Evolutionary conservation across 1,284 basidiomycete genomes (phyloP).

Genomic region (Marasmius oreades): DNA sequence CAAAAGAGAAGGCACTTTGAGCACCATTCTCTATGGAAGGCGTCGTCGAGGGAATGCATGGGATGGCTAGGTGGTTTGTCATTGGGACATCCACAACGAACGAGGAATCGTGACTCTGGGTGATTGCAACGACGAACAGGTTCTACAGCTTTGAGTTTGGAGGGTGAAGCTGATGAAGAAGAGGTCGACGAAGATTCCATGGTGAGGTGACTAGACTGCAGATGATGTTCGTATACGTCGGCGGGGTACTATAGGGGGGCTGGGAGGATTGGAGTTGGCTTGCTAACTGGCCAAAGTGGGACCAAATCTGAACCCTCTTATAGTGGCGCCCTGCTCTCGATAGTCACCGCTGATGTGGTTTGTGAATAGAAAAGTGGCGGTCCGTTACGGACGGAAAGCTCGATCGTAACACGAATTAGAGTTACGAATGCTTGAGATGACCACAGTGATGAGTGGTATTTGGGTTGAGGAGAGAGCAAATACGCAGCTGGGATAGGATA

Average conservation of each 20-base stretch:
- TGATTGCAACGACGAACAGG: conserved; percentile 25
- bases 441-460: neutral
- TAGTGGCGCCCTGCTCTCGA: neutral
- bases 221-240: neutral
- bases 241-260: no score
- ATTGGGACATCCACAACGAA: conserved; percentile 32
- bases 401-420: neutral
- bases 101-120: conserved; percentile 24
- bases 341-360: neutral
- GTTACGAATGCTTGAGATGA: neutral
- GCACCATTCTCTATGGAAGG: conserved; percentile 32
- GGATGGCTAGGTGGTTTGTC: conserved; percentile 25
- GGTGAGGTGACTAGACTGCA: neutral
- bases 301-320: neutral
- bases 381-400: conserved; percentile 11
- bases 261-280: neutral
- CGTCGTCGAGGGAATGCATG: conserved; percentile 28
- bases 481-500: neutral
- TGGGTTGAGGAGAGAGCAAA: neutral
- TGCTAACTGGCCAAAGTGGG: neutral
- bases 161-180: neutral
- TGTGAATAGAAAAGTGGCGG: neutral
- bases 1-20: conserved; percentile 28
- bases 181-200: neutral
- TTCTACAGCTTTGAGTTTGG: conserved; percentile 1